phyloP scores from a whole-genome alignment of 2,329 filamentous ascomycete genomes.

The Hypoxylon sp. region DNA sequence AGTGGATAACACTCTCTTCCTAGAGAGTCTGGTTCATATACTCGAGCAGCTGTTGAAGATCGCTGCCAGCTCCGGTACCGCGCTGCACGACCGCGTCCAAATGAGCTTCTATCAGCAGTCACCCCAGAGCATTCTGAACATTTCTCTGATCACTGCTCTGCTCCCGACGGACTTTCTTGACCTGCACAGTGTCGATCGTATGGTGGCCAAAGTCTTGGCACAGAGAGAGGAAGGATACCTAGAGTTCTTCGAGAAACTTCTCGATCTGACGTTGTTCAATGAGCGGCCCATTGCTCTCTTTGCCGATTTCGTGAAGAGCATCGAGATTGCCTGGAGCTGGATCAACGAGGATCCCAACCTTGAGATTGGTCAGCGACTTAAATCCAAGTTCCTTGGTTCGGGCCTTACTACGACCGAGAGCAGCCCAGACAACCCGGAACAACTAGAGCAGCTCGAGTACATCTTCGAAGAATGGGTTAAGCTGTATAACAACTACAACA shows the following conservation, averaged over 20 bases:
- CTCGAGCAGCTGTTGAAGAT: constrained; percentile 72
- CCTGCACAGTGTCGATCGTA: constrained; percentile 74
- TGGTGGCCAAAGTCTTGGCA: constrained; percentile 78
- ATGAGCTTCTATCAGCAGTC: constrained; percentile 68
- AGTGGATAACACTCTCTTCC: constrained; percentile 64
- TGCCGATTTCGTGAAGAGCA: constrained; percentile 85
- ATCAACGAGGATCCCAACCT: constrained; percentile 77
- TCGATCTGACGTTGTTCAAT: constrained; percentile 82
- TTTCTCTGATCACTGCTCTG: constrained; percentile 68
- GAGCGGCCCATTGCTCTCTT: constrained; percentile 82
- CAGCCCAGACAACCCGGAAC: constrained; percentile 68
- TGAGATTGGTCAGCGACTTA: constrained; percentile 74
- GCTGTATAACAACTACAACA: constrained; percentile 80
- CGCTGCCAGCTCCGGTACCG: constrained; percentile 58
- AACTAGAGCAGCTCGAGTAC: constrained; percentile 90
- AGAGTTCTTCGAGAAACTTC: constrained; percentile 81
- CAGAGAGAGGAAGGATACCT: constrained; percentile 78
- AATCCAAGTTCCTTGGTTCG: constrained; percentile 67
- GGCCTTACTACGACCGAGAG: constrained; percentile 59
- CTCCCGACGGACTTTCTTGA: constrained; percentile 71
- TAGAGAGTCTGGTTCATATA: constrained; percentile 72
- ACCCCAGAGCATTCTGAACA: constrained; percentile 65
- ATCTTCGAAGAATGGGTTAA: constrained; percentile 96
- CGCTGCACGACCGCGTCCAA: constrained; percentile 66
- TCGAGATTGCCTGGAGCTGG: constrained; percentile 86